Conservation (phyloP, 768 basidiomycete species). For the Sarcomyxa edulis region DNA sequence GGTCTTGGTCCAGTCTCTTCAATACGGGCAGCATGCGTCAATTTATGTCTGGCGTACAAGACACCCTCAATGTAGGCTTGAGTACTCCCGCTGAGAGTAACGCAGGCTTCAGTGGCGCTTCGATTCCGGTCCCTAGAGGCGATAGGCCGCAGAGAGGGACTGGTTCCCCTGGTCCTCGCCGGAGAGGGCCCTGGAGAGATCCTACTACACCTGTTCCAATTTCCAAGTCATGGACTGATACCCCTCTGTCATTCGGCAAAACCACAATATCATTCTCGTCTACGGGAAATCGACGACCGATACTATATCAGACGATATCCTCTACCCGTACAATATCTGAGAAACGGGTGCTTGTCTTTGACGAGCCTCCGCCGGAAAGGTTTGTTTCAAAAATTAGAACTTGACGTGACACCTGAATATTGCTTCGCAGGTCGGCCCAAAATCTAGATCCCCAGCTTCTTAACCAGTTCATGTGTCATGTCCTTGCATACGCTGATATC, state of each 20-base stretch:
- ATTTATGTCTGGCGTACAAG: slow-evolving; percentile 60
- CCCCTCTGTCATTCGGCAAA: slow-evolving; percentile 20
- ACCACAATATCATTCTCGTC: slow-evolving; percentile 38
- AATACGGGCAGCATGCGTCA: slow-evolving; percentile 63
- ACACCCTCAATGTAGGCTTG: slow-evolving; percentile 39
- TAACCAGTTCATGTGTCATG: slow-evolving; percentile 43
- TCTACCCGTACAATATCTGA: slow-evolving; percentile 20
- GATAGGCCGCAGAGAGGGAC: slow-evolving; percentile 15
- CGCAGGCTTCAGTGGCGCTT: slow-evolving; percentile 11
- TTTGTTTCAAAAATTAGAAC: slow-evolving; percentile 1
- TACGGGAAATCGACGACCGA: slow-evolving; percentile 32
- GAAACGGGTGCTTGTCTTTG: slow-evolving; percentile 1
- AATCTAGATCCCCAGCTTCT: slow-evolving; percentile 36
- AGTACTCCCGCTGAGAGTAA: slow-evolving; percentile 28
- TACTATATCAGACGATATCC: slow-evolving; percentile 37
- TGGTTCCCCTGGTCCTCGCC: slow-evolving; percentile 25
- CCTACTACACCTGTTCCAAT: slow-evolving; percentile 21
- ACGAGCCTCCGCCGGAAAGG: not conserved
- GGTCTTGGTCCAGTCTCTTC: slow-evolving; percentile 80
- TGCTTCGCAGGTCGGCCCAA: no score
- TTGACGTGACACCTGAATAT: no score
- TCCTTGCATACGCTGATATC: slow-evolving; percentile 70
- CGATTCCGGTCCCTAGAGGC: slow-evolving; percentile 20
- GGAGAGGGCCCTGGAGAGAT: slow-evolving; percentile 18
- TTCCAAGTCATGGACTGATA: slow-evolving; percentile 58